Evolutionary conservation across 2,329 filamentous ascomycete genomes (phyloP), one percentile per base, ranked within the genome.

Genomic region (Aspergillus sp.): DNA sequence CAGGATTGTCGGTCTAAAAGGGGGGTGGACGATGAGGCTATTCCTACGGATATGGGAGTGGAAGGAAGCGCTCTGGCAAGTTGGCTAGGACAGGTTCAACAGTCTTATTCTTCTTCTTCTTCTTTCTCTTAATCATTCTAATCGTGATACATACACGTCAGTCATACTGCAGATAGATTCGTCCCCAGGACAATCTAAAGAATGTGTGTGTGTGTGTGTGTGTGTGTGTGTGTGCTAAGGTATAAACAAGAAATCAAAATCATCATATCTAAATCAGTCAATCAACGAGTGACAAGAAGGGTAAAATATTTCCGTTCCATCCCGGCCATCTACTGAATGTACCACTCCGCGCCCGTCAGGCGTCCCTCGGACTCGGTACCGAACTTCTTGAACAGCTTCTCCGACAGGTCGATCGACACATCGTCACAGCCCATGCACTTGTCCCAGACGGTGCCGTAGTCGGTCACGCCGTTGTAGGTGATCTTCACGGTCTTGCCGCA

Each of bases 401-500:
- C 76, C 65, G 83, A 85, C 66, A 89, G 81, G 69, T 92, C 89
- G 52, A 92, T 84, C 68, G 82, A 79, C 43, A 73, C 65, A 36
- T 68, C 55, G 62, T 52, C 70, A 75, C 91, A 95, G 68, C 88
- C 88, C 77, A 85, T 84, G 82, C 91, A 95, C 80, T 91, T 91
- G 80, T 95, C 91, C 55, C 83, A 84, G 63, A 93, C 85, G 3
- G 69, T 83, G 63, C 86, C 90, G 2, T 75, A 80, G 67, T 80
- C 73, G 2, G 81, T 82, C 74, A 84, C 84, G 74, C 89, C 89
- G 53, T 83, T 80, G 72, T 80, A 80, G 43, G 69, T 78, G 78
- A 92, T 86, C 65, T 83, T 87, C 70, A 93, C 84, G 52, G 78
- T 86, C 79, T 87, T 84, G 73, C 87, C 87, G 76, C 91, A 95